A percentile compares a stretch with the other conserved stretches of the same genome.
These are phyloP conservation scores for Petunia secreta DNA, from an alignment of 257 asterid species.

Conservation along the genomic window DNA sequence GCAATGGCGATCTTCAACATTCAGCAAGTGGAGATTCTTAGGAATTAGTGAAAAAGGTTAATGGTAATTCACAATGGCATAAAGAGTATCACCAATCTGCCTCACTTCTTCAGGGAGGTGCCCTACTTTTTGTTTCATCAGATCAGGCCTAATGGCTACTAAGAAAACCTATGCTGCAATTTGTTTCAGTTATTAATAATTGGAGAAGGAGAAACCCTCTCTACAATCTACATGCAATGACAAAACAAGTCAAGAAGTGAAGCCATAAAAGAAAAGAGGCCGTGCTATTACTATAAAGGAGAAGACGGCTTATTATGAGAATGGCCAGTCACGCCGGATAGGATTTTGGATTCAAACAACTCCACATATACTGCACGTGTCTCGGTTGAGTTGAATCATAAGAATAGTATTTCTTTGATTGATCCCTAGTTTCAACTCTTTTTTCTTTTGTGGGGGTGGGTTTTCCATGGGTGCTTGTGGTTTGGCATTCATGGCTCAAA, in stretches of 20 bases:
- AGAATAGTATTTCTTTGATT: neutral
- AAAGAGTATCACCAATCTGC: neutral
- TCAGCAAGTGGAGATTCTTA: neutral
- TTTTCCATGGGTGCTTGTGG: conserved; percentile 24
- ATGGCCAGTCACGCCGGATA: neutral
- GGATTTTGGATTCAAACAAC: conserved; percentile 18
- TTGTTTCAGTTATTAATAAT: neutral
- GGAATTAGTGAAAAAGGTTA: neutral
- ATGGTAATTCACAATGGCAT: neutral
- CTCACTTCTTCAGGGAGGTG: neutral
- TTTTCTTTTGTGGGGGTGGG: neutral
- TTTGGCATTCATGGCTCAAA: neutral
- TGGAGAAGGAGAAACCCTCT: neutral
- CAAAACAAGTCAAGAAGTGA: conserved; percentile 2
- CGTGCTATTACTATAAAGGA: neutral
- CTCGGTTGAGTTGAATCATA: conserved; percentile 17
- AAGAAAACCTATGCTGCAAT: neutral
- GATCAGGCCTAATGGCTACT: neutral
- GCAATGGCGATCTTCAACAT: neutral
- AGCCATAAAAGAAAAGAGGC: neutral
- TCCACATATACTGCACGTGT: neutral
- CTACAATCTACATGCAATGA: neutral
- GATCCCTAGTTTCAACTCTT: conserved; percentile 8
- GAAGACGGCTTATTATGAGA: neutral
- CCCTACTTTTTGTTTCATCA: neutral